Evolutionary conservation across 1,139 yeast genomes (phyloP).

Genomic region (Nakaseomyces glabratus): DNA sequence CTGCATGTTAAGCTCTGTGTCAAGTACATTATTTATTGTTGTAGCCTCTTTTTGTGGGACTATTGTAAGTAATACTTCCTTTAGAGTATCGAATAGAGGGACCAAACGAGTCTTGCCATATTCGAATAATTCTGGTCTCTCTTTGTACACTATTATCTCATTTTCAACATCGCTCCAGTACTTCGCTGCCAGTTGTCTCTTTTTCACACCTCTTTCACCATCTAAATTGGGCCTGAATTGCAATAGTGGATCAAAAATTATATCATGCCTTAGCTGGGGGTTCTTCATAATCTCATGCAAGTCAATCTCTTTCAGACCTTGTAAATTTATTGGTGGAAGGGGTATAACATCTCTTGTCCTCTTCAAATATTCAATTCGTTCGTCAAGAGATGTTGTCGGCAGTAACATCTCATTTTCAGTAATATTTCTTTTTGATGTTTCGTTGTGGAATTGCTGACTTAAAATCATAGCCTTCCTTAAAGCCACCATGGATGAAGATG

Average conservation of each 20-base stretch:
- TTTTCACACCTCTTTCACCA: constrained; percentile 79
- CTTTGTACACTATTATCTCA: constrained; percentile 38
- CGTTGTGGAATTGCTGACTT: constrained; percentile 5
- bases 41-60: constrained; percentile 72
- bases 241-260: constrained; percentile 82
- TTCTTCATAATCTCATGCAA: constrained; percentile 81
- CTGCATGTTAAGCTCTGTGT: constrained; percentile 66
- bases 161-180: constrained; percentile 73
- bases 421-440: constrained; percentile 1
- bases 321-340: constrained; percentile 76
- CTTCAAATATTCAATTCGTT: constrained; percentile 23
- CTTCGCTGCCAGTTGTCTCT: constrained; percentile 63
- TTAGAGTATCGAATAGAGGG: constrained; percentile 60
- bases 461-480: constrained; percentile 1
- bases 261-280: constrained; percentile 89
- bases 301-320: constrained; percentile 77
- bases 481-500: constrained; percentile 1
- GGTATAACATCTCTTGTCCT: constrained; percentile 25
- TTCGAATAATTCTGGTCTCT: constrained; percentile 28
- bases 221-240: constrained; percentile 89
- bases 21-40: constrained; percentile 64
- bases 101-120: constrained; percentile 47
- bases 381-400: constrained; percentile 14
- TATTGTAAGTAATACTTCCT: constrained; percentile 66
- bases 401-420: constrained; percentile 9